phyloP scores from a whole-genome alignment of 352 stramenopile genomes.

The Pythium sp. region DNA sequence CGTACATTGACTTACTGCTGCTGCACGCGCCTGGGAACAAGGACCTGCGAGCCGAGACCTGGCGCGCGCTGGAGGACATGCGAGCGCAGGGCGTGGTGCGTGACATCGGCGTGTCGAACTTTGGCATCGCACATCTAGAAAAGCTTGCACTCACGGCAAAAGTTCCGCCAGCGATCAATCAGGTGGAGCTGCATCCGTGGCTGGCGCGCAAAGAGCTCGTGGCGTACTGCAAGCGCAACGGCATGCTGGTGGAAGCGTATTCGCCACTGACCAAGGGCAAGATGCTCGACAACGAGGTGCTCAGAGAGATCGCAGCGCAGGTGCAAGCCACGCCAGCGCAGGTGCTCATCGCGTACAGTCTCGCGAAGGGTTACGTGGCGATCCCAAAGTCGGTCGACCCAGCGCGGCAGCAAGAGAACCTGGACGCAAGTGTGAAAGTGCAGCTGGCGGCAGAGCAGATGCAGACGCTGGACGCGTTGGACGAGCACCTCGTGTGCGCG shows the following conservation, averaged over 20 bases:
- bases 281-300: constrained; percentile 20
- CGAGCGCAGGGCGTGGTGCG: constrained; percentile 51
- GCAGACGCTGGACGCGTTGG: constrained; percentile 30
- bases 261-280: constrained; percentile 35
- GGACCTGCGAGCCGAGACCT: constrained; percentile 41
- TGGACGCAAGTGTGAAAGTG: constrained; percentile 34
- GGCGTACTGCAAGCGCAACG: constrained; percentile 51
- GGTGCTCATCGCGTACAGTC: constrained; percentile 54
- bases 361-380: constrained; percentile 57
- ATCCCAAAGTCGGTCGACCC: constrained; percentile 58
- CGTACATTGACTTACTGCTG: constrained; percentile 81
- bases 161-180: constrained; percentile 74
- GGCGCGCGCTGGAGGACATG: constrained; percentile 51
- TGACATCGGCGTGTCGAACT: constrained; percentile 91
- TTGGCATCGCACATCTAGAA: constrained; percentile 75
- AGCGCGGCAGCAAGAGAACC: constrained; percentile 45
- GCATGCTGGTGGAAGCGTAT: constrained; percentile 50
- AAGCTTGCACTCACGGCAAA: constrained; percentile 60
- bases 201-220: constrained; percentile 53
- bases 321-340: constrained; percentile 35
- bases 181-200: constrained; percentile 81
- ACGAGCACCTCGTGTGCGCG: constrained; percentile 38
- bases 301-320: constrained; percentile 35
- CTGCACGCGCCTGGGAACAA: constrained; percentile 58
- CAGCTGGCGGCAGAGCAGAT: constrained; percentile 31